Evolutionary conservation across 805 yeast genomes (phyloP).

Genomic region (Teunomyces stri): DNA sequence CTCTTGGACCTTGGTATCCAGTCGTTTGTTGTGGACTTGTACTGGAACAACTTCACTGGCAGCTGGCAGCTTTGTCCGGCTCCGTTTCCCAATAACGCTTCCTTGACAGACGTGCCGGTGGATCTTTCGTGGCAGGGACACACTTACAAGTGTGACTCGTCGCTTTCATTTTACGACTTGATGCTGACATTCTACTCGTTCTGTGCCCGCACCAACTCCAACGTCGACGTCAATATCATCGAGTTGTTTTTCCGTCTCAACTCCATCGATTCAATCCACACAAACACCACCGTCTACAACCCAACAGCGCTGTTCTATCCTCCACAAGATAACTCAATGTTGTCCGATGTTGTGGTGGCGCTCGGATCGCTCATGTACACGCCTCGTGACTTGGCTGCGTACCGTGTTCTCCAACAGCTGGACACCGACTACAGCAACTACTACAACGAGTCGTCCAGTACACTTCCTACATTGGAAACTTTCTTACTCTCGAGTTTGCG

Average conservation of each 20-base stretch:
- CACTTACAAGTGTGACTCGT: slow-evolving; percentile 27
- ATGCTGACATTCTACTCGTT: slow-evolving; percentile 18
- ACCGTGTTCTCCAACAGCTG: slow-evolving; percentile 2
- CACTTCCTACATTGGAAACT: slow-evolving; percentile 26
- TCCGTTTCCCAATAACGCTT: slow-evolving; percentile 30
- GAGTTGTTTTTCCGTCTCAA: slow-evolving; percentile 29
- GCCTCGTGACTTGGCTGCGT: slow-evolving; percentile 22
- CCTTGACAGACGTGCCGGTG: slow-evolving; percentile 8
- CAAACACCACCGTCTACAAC: background rate
- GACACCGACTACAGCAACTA: slow-evolving; percentile 6
- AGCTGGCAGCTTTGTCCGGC: slow-evolving; percentile 59
- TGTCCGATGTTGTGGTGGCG: slow-evolving; percentile 21
- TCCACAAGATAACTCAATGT: slow-evolving; percentile 27
- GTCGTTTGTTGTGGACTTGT: slow-evolving; percentile 51
- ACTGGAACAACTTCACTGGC: slow-evolving; percentile 47
- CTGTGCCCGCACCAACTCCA: slow-evolving; percentile 28
- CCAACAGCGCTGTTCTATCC: background rate
- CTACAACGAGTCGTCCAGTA: slow-evolving; percentile 20
- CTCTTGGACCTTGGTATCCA: slow-evolving; percentile 45
- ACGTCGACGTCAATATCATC: slow-evolving; percentile 31
- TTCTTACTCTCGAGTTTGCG: slow-evolving; percentile 27
- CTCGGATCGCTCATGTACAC: slow-evolving; percentile 22
- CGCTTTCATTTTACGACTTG: slow-evolving; percentile 22
- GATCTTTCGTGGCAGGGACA: slow-evolving; percentile 26
- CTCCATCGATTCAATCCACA: slow-evolving; percentile 11